phyloP scores from a whole-genome alignment of 768 basidiomycete genomes.

The button mushroom (Agaricus bisporus) region DNA sequence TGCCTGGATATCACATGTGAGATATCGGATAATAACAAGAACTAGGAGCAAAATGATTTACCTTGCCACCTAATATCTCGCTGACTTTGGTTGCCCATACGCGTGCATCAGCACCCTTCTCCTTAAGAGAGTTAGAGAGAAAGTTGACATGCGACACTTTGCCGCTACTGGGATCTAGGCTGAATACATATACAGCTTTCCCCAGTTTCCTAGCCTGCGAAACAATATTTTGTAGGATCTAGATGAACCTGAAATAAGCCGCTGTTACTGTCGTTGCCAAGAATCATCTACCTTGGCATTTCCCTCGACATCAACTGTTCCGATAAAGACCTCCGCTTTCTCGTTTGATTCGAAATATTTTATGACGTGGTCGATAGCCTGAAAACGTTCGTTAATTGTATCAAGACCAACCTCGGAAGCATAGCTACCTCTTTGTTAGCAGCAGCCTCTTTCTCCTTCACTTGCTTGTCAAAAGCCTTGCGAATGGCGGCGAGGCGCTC shows the following conservation, averaged over 20 bases:
- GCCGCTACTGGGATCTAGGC: slow-evolving; percentile 55
- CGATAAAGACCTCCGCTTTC: slow-evolving; percentile 63
- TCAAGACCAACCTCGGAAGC: slow-evolving; percentile 11
- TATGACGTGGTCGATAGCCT: slow-evolving; percentile 69
- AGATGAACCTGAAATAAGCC: slow-evolving; percentile 3
- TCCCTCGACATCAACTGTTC: slow-evolving; percentile 68
- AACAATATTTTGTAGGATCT: slow-evolving; percentile 75
- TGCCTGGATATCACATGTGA: slow-evolving; percentile 41
- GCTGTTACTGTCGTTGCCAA: neutral
- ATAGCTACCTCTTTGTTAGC: slow-evolving; percentile 76
- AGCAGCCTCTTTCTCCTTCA: slow-evolving; percentile 74
- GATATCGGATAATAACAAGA: neutral
- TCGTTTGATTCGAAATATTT: slow-evolving; percentile 76
- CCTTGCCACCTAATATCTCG: slow-evolving; percentile 88
- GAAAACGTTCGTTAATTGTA: neutral
- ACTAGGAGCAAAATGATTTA: slow-evolving; percentile 22
- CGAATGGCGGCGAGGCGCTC: slow-evolving; percentile 66
- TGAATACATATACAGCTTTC: slow-evolving; percentile 89
- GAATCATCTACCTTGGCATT: slow-evolving; percentile 65
- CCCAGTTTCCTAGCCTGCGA: slow-evolving; percentile 72
- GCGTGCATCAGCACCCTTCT: slow-evolving; percentile 73
- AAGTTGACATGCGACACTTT: slow-evolving; percentile 89
- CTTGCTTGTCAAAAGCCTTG: slow-evolving; percentile 79
- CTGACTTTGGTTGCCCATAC: slow-evolving; percentile 80
- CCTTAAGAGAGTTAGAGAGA: slow-evolving; percentile 53